These are phyloP conservation scores for Oryza meyeriana DNA, from an alignment of 176 grass and related monocot genomes.

Conservation along the genomic window DNA sequence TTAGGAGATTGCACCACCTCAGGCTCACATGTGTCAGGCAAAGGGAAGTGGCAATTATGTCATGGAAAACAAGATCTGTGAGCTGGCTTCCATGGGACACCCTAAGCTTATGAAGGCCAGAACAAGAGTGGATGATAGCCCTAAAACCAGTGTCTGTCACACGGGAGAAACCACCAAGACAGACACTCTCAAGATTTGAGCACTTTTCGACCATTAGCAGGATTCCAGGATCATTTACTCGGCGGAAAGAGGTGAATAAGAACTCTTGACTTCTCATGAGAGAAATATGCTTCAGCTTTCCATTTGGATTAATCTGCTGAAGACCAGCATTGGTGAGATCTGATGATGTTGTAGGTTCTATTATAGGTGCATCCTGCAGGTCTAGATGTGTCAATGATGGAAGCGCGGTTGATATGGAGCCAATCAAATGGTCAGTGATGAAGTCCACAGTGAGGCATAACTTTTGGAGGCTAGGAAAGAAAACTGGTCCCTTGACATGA, in stretches of 20 bases:
- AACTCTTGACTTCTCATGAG: conserved; percentile 90
- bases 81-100: conserved; percentile 78
- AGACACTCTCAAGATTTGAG: conserved; percentile 83
- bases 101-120: conserved; percentile 79
- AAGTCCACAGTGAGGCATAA: conserved; percentile 82
- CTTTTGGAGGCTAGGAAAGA: conserved; percentile 81
- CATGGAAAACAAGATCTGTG: conserved; percentile 98
- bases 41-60: conserved; percentile 92
- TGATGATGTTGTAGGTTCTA: conserved; percentile 63
- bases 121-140: conserved; percentile 83
- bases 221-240: conserved; percentile 89
- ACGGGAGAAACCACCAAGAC: conserved; percentile 83
- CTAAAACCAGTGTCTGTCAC: conserved; percentile 94
- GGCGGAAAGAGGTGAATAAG: conserved; percentile 69
- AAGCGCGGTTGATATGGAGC: conserved; percentile 68
- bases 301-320: conserved; percentile 74
- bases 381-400: conserved; percentile 73
- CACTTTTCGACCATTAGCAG: conserved; percentile 81
- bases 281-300: conserved; percentile 87
- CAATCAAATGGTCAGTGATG: conserved; percentile 81
- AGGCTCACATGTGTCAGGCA: conserved; percentile 94
- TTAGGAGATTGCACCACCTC: conserved; percentile 84
- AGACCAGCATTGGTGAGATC: conserved; percentile 95
- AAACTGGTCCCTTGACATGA: conserved; percentile 39
- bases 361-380: conserved; percentile 83